These are phyloP conservation scores for Paramecium bursaria DNA, from an alignment of 73 alveolate genomes.

Conservation along the genomic window DNA sequence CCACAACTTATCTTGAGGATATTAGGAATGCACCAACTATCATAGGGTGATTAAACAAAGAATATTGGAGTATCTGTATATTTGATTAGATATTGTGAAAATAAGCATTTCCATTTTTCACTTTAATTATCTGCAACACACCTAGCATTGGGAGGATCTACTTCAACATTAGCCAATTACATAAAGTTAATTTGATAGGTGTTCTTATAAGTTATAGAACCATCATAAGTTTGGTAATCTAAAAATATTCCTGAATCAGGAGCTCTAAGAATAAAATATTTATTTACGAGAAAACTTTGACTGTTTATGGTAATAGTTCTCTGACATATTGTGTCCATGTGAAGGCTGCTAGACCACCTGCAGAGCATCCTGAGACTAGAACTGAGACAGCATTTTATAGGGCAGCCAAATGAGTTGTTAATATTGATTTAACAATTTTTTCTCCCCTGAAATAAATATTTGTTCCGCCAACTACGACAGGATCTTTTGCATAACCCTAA, in stretches of 20 bases:
- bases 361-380: conserved; percentile 53
- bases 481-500: conserved; percentile 32
- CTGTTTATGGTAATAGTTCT: conserved; percentile 43
- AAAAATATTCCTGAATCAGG: conserved; percentile 57
- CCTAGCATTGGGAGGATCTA: conserved; percentile 20
- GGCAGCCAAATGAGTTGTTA: not conserved
- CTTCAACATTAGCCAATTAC: conserved; percentile 28
- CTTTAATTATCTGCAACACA: conserved; percentile 22
- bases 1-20: conserved; percentile 43
- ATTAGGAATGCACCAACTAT: conserved; percentile 60
- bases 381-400: conserved; percentile 13
- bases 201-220: conserved; percentile 36
- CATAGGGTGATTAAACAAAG: conserved; percentile 37
- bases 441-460: conserved; percentile 46
- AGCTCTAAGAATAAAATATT: not conserved
- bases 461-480: conserved; percentile 7
- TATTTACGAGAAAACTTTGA: not conserved
- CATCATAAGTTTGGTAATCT: conserved; percentile 36
- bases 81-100: conserved; percentile 14
- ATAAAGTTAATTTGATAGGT: conserved; percentile 35
- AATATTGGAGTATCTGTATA: conserved; percentile 38
- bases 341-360: conserved; percentile 58
- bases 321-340: conserved; percentile 41
- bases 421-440: conserved; percentile 21
- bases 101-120: conserved; percentile 57